Percentiles rank a stretch among this genome's conserved stretches.
Conservation (phyloP, 108 stramenopile species). For the Nitzschia putrida region DNA sequence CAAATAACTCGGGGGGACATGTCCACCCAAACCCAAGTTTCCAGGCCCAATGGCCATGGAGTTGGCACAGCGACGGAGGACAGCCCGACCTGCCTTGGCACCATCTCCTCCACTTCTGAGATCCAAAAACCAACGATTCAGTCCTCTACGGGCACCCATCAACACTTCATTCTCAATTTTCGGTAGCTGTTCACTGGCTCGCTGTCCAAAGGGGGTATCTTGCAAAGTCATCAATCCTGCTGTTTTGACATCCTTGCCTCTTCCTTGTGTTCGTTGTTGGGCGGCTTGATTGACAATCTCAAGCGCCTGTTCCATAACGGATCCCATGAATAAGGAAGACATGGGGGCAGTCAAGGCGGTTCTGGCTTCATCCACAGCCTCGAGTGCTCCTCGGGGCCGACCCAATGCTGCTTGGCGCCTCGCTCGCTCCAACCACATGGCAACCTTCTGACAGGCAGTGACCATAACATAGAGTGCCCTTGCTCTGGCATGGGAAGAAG, state of each 20-base stretch:
- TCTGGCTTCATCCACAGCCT: slow-evolving; percentile 86
- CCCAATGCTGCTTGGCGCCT: slow-evolving; percentile 76
- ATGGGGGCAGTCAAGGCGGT: slow-evolving; percentile 75
- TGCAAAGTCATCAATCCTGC: slow-evolving; percentile 54
- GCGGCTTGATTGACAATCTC: slow-evolving; percentile 31
- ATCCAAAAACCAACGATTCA: slow-evolving; percentile 85
- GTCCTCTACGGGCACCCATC: slow-evolving; percentile 74
- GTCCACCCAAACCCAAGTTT: slow-evolving; percentile 76
- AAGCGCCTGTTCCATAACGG: slow-evolving; percentile 31
- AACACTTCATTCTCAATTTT: slow-evolving; percentile 90
- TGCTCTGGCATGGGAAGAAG: slow-evolving; percentile 62
- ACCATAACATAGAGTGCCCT: slow-evolving; percentile 75
- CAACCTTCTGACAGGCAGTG: slow-evolving; percentile 70
- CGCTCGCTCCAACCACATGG: slow-evolving; percentile 74
- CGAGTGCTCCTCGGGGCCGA: slow-evolving; percentile 76
- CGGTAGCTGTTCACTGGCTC: slow-evolving; percentile 82
- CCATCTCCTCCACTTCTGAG: slow-evolving; percentile 89
- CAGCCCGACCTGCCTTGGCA: slow-evolving; percentile 82
- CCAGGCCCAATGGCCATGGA: slow-evolving; percentile 73
- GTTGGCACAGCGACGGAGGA: slow-evolving; percentile 71
- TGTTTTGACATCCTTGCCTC: slow-evolving; percentile 23
- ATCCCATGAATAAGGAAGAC: slow-evolving; percentile 47
- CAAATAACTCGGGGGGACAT: slow-evolving; percentile 74
- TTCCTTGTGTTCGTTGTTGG: slow-evolving; percentile 17
- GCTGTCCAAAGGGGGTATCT: slow-evolving; percentile 84